A percentile compares a stretch with the other conserved stretches of the same genome.
These are phyloP conservation scores for Mycena epipterygia DNA, from an alignment of 768 basidiomycete species.

Conservation along the genomic window DNA sequence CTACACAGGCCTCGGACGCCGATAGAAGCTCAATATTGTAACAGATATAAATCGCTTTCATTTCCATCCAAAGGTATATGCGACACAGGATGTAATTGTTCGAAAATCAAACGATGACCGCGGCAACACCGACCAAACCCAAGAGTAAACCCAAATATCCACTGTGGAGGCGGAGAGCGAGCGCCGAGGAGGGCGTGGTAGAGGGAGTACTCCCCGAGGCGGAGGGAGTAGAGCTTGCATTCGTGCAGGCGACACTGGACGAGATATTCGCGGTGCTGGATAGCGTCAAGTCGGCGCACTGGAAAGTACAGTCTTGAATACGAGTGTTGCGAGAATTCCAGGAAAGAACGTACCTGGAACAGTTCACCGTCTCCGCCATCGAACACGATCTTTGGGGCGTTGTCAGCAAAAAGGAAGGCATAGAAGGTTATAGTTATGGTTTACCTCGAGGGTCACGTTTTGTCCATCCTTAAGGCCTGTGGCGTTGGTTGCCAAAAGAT, in stretches of 20 bases:
- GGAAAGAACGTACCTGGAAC: conserved; percentile 66
- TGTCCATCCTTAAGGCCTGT: conserved; percentile 70
- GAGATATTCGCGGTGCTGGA: conserved; percentile 63
- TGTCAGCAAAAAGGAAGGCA: background rate
- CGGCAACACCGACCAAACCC: conserved; percentile 13
- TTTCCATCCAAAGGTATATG: background rate
- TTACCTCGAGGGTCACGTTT: conserved; percentile 80
- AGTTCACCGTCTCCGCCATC: conserved; percentile 80
- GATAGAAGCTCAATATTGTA: too few species aligned
- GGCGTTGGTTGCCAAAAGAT: conserved; percentile 65
- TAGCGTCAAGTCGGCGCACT: conserved; percentile 88
- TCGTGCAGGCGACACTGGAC: conserved; percentile 54
- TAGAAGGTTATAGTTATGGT: background rate
- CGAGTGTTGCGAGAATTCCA: background rate
- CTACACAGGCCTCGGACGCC: too few species aligned
- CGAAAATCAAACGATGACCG: conserved; percentile 3
- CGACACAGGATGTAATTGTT: background rate
- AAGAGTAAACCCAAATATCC: conserved; percentile 1
- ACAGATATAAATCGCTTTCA: too few species aligned
- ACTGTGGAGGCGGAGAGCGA: background rate
- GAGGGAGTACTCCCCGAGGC: background rate
- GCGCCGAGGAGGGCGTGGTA: background rate
- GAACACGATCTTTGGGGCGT: conserved; percentile 60
- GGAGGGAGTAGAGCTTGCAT: conserved; percentile 33
- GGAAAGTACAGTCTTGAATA: conserved; percentile 11